phyloP scores from a whole-genome alignment of 768 basidiomycete genomes.

The Hericium erinaceus region DNA sequence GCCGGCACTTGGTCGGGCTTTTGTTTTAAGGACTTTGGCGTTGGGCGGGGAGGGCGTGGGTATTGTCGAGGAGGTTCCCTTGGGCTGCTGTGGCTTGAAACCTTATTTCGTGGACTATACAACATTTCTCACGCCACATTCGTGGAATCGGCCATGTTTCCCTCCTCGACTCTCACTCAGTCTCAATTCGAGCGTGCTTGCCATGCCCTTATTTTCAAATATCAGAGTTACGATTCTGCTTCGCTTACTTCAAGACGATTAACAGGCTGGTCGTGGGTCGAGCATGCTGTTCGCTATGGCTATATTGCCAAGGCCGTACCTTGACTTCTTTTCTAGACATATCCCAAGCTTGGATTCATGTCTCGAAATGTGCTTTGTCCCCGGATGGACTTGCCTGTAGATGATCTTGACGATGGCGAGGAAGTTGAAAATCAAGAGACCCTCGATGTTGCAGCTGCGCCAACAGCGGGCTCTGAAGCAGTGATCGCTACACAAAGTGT shows the following conservation, averaged over 20 bases:
- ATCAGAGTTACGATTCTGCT: constrained; percentile 1
- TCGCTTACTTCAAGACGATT: constrained; percentile 5
- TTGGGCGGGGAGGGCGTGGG: constrained; percentile 7
- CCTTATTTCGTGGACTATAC: constrained; percentile 46
- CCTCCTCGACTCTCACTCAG: constrained; percentile 43
- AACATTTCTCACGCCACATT: constrained; percentile 19
- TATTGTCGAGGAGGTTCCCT: constrained; percentile 5
- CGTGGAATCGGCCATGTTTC: background rate
- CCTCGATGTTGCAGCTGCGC: constrained; percentile 15
- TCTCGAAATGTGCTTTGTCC: constrained; percentile 13
- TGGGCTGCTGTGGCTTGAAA: constrained; percentile 45
- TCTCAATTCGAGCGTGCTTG: constrained; percentile 51
- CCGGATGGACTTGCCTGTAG: constrained; percentile 12
- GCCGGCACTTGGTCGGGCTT: constrained; percentile 41
- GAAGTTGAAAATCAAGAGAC: constrained; percentile 27
- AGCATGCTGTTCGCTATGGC: constrained; percentile 40
- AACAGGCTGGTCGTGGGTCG: constrained; percentile 52
- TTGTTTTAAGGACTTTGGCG: constrained; percentile 28
- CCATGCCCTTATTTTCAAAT: constrained; percentile 36
- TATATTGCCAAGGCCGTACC: background rate
- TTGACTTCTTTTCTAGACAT: constrained; percentile 14
- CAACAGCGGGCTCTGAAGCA: constrained; percentile 1
- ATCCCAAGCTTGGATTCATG: constrained; percentile 23
- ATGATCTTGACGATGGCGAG: constrained; percentile 16
- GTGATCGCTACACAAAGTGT: constrained; percentile 55